These are phyloP conservation scores for Thielaviopsis ethacetica DNA, from an alignment of 2,329 filamentous ascomycete genomes.

Conservation along the genomic window DNA sequence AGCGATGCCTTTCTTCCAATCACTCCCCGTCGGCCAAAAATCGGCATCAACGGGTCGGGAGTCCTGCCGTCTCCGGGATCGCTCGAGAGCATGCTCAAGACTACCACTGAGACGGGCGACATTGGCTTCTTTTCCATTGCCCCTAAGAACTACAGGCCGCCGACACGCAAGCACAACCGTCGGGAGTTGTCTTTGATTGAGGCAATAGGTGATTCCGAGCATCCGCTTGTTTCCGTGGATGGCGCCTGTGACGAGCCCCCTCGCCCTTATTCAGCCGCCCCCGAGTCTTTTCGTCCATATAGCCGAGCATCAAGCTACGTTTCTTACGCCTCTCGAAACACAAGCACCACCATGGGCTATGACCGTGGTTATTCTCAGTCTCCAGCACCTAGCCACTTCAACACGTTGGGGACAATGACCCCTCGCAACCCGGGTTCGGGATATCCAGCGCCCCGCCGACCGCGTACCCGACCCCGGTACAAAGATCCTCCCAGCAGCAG, in stretches of 20 bases:
- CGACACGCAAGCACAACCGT: conserved; percentile 4
- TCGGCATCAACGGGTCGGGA: conserved; percentile 6
- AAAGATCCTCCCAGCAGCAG: background rate
- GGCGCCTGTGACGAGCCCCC: background rate
- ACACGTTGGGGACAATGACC: background rate
- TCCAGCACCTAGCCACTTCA: conserved; percentile 2
- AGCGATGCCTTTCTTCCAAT: conserved; percentile 6
- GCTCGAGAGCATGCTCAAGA: conserved; percentile 49
- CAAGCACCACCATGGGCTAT: background rate
- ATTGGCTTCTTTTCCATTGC: conserved; percentile 44
- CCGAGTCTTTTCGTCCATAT: background rate
- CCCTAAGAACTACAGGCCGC: conserved; percentile 15
- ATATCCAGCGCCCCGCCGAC: background rate
- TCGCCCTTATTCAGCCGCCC: background rate
- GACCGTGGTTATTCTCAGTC: conserved; percentile 1
- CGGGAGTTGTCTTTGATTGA: conserved; percentile 10
- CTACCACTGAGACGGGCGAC: conserved; percentile 49
- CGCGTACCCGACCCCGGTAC: background rate
- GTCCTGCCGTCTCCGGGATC: conserved; percentile 34
- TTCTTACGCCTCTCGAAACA: background rate
- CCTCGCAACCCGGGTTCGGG: background rate
- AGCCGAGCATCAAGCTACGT: conserved; percentile 8
- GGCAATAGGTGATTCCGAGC: conserved; percentile 8
- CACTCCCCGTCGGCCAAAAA: conserved; percentile 9
- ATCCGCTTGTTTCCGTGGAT: conserved; percentile 4